phyloP scores from a whole-genome alignment of 164 flowering plant genomes.

The Liquidambar formosana region DNA sequence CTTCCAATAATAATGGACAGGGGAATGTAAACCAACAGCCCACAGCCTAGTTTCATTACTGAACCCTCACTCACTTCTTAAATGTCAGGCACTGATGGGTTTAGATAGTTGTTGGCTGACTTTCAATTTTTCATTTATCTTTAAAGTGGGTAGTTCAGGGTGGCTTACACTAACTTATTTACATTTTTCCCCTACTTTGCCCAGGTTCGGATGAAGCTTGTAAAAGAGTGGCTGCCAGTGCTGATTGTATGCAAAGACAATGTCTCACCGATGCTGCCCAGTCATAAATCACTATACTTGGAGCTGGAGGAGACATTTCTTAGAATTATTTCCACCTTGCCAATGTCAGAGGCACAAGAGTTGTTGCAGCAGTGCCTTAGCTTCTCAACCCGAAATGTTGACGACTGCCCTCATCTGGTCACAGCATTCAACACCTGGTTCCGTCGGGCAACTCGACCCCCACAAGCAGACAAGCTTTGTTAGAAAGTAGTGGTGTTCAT shows the following conservation, averaged over 20 bases:
- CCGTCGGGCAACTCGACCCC: conserved; percentile 64
- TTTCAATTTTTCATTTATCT: too few species aligned
- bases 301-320: conserved; percentile 85
- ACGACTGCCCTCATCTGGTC: conserved; percentile 86
- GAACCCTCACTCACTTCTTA: too few species aligned
- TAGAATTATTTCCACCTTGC: conserved; percentile 81
- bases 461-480: conserved; percentile 17
- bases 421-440: conserved; percentile 94
- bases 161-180: neutral
- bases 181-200: neutral
- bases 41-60: too few species aligned
- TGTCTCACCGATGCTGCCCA: conserved; percentile 33
- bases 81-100: too few species aligned
- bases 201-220: conserved; percentile 86
- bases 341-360: conserved; percentile 75
- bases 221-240: conserved; percentile 92
- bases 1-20: too few species aligned
- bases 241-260: conserved; percentile 75
- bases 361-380: conserved; percentile 82
- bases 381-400: conserved; percentile 84
- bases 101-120: too few species aligned
- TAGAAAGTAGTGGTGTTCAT: neutral
- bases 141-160: neutral
- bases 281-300: conserved; percentile 49
- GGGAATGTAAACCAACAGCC: too few species aligned